These are phyloP conservation scores for Saposhnikovia divaricata DNA, from an alignment of 129 eudicot species.

Conservation along the genomic window DNA sequence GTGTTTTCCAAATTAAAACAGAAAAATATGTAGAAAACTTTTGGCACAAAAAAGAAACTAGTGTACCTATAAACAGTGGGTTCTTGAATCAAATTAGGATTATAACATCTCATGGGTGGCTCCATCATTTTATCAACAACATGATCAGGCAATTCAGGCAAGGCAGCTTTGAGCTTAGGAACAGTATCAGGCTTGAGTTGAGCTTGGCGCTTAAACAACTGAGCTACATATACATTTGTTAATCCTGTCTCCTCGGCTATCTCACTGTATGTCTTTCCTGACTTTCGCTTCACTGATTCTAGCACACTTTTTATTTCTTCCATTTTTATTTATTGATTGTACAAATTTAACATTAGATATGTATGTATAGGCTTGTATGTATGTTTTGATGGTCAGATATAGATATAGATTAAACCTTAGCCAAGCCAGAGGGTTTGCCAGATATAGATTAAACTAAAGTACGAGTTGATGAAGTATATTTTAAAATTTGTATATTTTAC, in stretches of 20 bases:
- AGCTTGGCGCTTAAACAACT: slow-evolving; percentile 84
- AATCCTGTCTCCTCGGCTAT: slow-evolving; percentile 76
- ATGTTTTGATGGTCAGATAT: too few relatives aligned
- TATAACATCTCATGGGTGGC: slow-evolving; percentile 63
- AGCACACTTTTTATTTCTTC: slow-evolving; percentile 35
- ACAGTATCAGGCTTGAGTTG: slow-evolving; percentile 81
- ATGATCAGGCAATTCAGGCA: slow-evolving; percentile 49
- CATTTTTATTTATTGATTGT: not conserved
- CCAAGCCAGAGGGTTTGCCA: too few relatives aligned
- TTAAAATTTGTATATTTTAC: too few relatives aligned
- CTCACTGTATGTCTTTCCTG: slow-evolving; percentile 72
- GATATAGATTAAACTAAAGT: too few relatives aligned
- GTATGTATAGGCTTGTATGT: too few relatives aligned
- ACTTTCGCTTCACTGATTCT: slow-evolving; percentile 44
- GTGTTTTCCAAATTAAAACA: too few relatives aligned
- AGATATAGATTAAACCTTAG: too few relatives aligned
- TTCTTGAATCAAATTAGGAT: slow-evolving; percentile 72
- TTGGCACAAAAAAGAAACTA: too few relatives aligned
- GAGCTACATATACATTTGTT: slow-evolving; percentile 91
- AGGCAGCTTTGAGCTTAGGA: slow-evolving; percentile 52
- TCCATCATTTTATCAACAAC: slow-evolving; percentile 56
- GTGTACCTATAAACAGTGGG: slow-evolving; percentile 74
- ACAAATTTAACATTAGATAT: too few relatives aligned
- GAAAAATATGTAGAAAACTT: too few relatives aligned
- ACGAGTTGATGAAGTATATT: too few relatives aligned